Base-by-base conservation (phyloP, 495 filamentous ascomycete species). In the Extremus antarcticus region DNA sequence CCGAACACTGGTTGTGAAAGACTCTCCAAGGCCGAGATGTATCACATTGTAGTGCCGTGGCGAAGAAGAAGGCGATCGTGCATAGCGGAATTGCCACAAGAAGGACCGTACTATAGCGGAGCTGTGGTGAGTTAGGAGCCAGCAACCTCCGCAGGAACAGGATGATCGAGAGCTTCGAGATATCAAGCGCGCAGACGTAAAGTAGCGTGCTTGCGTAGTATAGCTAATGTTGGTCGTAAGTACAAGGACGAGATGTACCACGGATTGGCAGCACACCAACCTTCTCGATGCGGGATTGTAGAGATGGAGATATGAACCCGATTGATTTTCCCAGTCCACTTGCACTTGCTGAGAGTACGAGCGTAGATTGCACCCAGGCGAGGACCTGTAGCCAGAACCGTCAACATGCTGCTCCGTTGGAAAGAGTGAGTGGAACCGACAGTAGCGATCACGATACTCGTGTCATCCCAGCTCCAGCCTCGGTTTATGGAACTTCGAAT, bases 141-240 rank as follows among this genome's bases (percentile, higher is more conserved):
- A 43, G 32, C 16, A 55, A 24, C 11, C 45, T 43, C 2, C 53
- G 53, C 1, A 55, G n/a, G 22, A 55, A 55, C 8, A 55, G 29
- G 1, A 55, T 20, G 23, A 20, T 24, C 4, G 53, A 55, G 1
- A 49, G 22, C 25, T 25, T 32, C 7, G 53, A 55, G 13, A 43
- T 17, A 10, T 56, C 29, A 10, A 56, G 17, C 3, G 54, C 54
- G 38, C 20, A 51, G 4, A 56, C n/a, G 24, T 56, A 56, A 20
- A 56, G 24, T 10, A 56, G 24, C 24, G 43, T 56, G 35, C 54
- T 56, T n/a, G 54, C 54, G 25, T 56, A 56, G 54, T 51, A 56
- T 23, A 56, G 24, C 54, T 56, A 22, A 9, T 7, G 41, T 7
- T 7, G 8, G 15, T n/a, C n/a, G 41, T 45, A 8, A 7, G 29